phyloP scores from a whole-genome alignment of 371 early-diverging fungal genomes.

The Chytridium lagenaria region DNA sequence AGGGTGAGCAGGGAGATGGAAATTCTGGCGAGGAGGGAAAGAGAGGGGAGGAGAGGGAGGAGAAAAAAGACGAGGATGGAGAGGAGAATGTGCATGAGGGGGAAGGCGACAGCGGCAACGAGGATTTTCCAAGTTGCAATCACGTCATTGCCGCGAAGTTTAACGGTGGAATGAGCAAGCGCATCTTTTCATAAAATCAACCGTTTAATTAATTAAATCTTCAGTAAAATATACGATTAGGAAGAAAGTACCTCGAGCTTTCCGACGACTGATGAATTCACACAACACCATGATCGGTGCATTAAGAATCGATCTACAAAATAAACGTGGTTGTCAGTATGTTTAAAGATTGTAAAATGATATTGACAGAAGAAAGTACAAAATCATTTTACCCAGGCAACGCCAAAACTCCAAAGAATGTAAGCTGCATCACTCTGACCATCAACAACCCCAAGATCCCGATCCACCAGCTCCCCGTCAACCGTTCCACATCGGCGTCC shows the following conservation, averaged over 20 bases:
- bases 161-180: constrained; percentile 88
- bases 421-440: constrained; percentile 70
- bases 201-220: too few relatives aligned
- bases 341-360: too few relatives aligned
- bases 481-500: neutral
- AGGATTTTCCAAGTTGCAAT: constrained; percentile 94
- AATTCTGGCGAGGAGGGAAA: too few relatives aligned
- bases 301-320: constrained; percentile 8
- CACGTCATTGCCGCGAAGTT: constrained; percentile 90
- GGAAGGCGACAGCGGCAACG: constrained; percentile 81
- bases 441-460: constrained; percentile 67
- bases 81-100: constrained; percentile 77
- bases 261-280: constrained; percentile 45
- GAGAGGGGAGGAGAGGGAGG: constrained; percentile 29
- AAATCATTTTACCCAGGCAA: constrained; percentile 77
- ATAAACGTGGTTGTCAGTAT: too few relatives aligned
- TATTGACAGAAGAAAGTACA: neutral
- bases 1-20: constrained; percentile 70
- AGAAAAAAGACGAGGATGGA: constrained; percentile 21
- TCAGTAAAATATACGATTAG: too few relatives aligned
- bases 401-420: constrained; percentile 63
- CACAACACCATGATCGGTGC: constrained; percentile 22
- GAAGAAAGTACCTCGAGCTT: constrained; percentile 70
- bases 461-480: constrained; percentile 30
- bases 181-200: too few relatives aligned